Percentiles rank a stretch among this genome's conserved stretches.
Conservation (phyloP, 2,329 filamentous ascomycete species). For the Trichoderma asperellum region DNA sequence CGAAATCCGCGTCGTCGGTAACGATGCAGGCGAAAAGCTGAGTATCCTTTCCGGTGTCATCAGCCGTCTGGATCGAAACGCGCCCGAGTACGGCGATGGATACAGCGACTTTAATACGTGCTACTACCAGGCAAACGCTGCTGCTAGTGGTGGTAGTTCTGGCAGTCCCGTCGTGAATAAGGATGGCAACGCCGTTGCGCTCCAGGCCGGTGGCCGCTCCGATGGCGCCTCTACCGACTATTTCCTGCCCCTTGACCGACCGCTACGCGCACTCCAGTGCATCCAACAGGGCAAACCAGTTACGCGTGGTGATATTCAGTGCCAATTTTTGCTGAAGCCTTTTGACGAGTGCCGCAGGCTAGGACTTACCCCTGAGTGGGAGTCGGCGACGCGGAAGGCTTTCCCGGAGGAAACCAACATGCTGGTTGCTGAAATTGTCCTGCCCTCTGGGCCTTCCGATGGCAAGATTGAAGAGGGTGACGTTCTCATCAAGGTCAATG, state of each 20-base stretch:
- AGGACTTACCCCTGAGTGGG: conserved; percentile 82
- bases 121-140: conserved; percentile 97
- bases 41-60: conserved; percentile 98
- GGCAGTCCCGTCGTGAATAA: conserved; percentile 97
- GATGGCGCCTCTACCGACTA: conserved; percentile 98
- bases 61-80: conserved; percentile 92
- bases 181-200: conserved; percentile 85
- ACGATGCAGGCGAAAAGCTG: conserved; percentile 97
- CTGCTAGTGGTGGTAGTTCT: conserved; percentile 96
- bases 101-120: conserved; percentile 97
- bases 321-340: conserved; percentile 93
- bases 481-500: conserved; percentile 90
- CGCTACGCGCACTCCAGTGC: conserved; percentile 82
- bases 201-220: conserved; percentile 91
- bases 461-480: conserved; percentile 91
- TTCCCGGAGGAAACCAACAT: conserved; percentile 96
- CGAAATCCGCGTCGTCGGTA: conserved; percentile 96
- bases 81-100: conserved; percentile 95
- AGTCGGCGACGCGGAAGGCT: conserved; percentile 77
- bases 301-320: conserved; percentile 94
- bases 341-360: conserved; percentile 95
- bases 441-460: conserved; percentile 87
- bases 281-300: conserved; percentile 77
- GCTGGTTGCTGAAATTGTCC: conserved; percentile 93
- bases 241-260: conserved; percentile 91